These are phyloP conservation scores for Pseudofabraea citricarpa DNA, from an alignment of 2,329 filamentous ascomycete genomes.

Conservation along the genomic window DNA sequence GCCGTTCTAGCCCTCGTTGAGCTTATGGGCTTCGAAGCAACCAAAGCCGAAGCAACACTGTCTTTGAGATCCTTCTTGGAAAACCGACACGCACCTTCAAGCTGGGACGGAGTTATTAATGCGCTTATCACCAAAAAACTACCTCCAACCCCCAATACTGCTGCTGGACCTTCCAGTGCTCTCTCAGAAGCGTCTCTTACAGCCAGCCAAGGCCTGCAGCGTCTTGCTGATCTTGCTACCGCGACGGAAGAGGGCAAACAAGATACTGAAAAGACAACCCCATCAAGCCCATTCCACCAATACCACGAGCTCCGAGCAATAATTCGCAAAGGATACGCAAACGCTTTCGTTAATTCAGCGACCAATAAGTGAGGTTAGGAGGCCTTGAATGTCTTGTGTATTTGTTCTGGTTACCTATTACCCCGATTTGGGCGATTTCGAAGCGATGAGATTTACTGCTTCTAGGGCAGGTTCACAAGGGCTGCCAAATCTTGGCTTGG, in stretches of 20 bases:
- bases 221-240: slow-evolving; percentile 48
- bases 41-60: slow-evolving; percentile 50
- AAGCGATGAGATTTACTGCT: too few species aligned
- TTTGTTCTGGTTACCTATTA: too few species aligned
- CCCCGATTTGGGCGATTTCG: too few species aligned
- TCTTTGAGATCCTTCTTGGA: slow-evolving; percentile 54
- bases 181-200: slow-evolving; percentile 13
- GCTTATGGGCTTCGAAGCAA: slow-evolving; percentile 49
- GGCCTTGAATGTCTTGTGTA: too few species aligned
- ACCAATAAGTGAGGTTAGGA: too few species aligned
- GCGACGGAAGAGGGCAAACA: slow-evolving; percentile 18
- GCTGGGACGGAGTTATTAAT: slow-evolving; percentile 54
- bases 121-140: slow-evolving; percentile 45
- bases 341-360: slow-evolving; percentile 6
- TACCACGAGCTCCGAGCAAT: slow-evolving; percentile 13
- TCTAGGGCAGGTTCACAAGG: too few species aligned
- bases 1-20: slow-evolving; percentile 57
- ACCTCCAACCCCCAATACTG: slow-evolving; percentile 27
- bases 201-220: slow-evolving; percentile 42
- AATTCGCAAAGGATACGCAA: slow-evolving; percentile 16
- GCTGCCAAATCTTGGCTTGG: too few species aligned
- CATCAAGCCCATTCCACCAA: slow-evolving; percentile 5
- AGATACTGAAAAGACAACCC: slow-evolving; percentile 4
- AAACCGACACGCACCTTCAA: slow-evolving; percentile 40
- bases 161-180: slow-evolving; percentile 26